Percentiles rank a stretch among this genome's conserved stretches.
Conservation (phyloP, 352 stramenopile species). For the Pythium rishiriense region DNA sequence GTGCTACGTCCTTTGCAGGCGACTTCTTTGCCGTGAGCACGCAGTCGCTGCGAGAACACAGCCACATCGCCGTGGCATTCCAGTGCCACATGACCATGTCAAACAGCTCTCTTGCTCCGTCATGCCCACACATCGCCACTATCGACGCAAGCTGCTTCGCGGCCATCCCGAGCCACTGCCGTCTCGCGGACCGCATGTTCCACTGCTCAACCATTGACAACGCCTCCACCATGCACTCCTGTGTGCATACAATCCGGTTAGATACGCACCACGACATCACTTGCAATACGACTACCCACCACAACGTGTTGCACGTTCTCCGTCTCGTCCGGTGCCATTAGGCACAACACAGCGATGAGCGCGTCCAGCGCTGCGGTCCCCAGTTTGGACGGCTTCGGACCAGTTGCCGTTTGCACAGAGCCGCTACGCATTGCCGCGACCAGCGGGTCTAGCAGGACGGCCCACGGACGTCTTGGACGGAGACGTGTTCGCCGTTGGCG, state of each 20-base stretch:
- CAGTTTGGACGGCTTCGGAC: conserved; percentile 54
- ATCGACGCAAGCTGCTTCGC: conserved; percentile 10
- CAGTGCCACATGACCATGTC: conserved; percentile 68
- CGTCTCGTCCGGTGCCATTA: conserved; percentile 16
- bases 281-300: background rate
- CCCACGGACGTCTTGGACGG: background rate
- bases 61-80: conserved; percentile 40
- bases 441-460: conserved; percentile 4
- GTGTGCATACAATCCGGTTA: background rate
- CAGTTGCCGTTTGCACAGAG: conserved; percentile 17
- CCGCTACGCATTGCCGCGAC: conserved; percentile 6
- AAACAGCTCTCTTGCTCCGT: conserved; percentile 6
- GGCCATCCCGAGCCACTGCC: conserved; percentile 16
- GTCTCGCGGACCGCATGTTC: conserved; percentile 8
- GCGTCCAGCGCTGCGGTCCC: conserved; percentile 54
- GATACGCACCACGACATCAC: background rate
- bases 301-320: background rate
- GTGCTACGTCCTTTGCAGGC: background rate
- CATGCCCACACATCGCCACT: background rate
- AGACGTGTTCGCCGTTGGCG: conserved; percentile 14
- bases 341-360: conserved; percentile 40
- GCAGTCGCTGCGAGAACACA: conserved; percentile 48
- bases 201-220: conserved; percentile 15
- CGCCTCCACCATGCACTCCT: background rate
- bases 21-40: conserved; percentile 31